Base-by-base conservation (phyloP, 441 rosid genomes). In the Gossypium lobatum region DNA sequence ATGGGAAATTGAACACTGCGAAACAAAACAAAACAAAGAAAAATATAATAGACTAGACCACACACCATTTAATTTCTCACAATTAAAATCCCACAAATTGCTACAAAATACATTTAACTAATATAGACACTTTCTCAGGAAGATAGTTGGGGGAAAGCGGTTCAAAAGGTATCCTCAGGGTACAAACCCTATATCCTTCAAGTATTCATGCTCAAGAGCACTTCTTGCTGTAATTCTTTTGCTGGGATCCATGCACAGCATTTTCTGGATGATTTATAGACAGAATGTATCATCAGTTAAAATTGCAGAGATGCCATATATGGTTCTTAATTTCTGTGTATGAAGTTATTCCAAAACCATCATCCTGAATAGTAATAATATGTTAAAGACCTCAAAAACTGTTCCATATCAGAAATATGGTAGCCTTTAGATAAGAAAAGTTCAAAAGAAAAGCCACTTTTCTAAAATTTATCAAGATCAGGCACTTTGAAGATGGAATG, bases 191-290 rank as follows among this genome's bases (percentile, higher is more conserved):
- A 91, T 80, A 76, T 93, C 98, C 87, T 83, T 88, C 91, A 93
- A 93, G 88, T 92, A 93, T 25, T 85, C 96, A 76, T 95, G 98
- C 86, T 95, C 96, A 31, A 95, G 82, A 23, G 97, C 98, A 18
- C 74, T 87, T 86, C 93, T 85, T 63, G 98, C 98, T 0, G 94
- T 92, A 75, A 95, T 88, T 85, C 98, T 92, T 85, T 82, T 87
- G 68, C 84, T 79, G 20, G 97, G 98, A 83, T 95, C 97, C 92
- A 95, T 81, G 83, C 87, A 76, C 13, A 95, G 93, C 98, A 92
- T 95, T 95, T 89, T 91, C 97, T 95, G 91, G 10, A 57, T 23
- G 13, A 73, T 11, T 48, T 23, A 59, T 57, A 31, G 42, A 61
- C 13, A 39, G 34, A 46, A 25, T 6, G 42, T 14, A 58, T 79